These are phyloP conservation scores for Tylopilus vinaceipallidus DNA, from an alignment of 768 basidiomycete genomes.

Conservation along the genomic window DNA sequence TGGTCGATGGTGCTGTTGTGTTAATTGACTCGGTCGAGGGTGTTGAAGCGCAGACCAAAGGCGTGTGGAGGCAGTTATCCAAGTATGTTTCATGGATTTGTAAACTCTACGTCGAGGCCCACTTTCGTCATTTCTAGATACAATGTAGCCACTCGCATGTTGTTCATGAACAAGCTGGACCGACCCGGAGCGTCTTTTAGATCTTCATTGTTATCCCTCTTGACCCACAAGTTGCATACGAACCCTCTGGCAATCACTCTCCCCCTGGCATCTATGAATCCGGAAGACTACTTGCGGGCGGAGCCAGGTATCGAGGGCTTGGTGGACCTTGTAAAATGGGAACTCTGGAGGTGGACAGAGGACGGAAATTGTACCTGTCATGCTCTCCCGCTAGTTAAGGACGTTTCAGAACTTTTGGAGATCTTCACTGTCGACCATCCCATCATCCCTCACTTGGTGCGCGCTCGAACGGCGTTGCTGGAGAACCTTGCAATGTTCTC, in stretches of 20 bases:
- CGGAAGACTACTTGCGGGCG: conserved; percentile 60
- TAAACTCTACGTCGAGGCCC: neutral
- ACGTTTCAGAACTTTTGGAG: conserved; percentile 39
- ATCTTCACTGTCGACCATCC: conserved; percentile 64
- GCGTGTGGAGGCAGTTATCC: conserved; percentile 85
- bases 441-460: conserved; percentile 59
- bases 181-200: conserved; percentile 81
- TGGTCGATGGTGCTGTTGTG: conserved; percentile 87
- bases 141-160: conserved; percentile 70
- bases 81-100: conserved; percentile 49
- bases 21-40: conserved; percentile 89
- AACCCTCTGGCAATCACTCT: conserved; percentile 68
- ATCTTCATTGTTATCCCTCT: conserved; percentile 67
- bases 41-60: conserved; percentile 86
- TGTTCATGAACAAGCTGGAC: conserved; percentile 88
- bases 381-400: conserved; percentile 50
- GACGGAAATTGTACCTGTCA: conserved; percentile 43
- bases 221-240: conserved; percentile 73
- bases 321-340: conserved; percentile 82
- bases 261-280: conserved; percentile 76
- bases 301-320: conserved; percentile 86
- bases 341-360: conserved; percentile 71
- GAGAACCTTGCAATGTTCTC: conserved; percentile 82
- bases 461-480: conserved; percentile 67
- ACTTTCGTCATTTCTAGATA: conserved; percentile 48